Evolutionary conservation across 1,139 yeast genomes (phyloP).

Genomic region (Taiozyma sp.): DNA sequence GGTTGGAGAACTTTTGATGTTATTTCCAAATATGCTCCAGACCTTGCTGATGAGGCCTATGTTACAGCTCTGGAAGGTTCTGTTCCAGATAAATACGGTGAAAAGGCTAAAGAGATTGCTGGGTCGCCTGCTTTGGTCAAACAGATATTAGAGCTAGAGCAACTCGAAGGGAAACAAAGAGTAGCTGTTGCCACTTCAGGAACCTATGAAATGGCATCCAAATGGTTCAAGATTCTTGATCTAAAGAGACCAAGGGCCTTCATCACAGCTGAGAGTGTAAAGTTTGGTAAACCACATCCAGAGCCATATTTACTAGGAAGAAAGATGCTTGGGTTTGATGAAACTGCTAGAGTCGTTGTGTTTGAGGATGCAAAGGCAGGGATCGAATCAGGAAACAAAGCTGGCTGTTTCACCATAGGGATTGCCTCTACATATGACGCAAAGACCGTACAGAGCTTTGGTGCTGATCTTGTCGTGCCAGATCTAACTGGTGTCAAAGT

Average conservation of each 20-base stretch:
- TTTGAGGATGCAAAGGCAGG: conserved; percentile 91
- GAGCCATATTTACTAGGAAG: conserved; percentile 74
- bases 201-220: conserved; percentile 69
- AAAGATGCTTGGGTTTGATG: conserved; percentile 53
- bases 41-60: conserved; percentile 58
- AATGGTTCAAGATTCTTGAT: conserved; percentile 69
- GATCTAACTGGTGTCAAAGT: conserved; percentile 49
- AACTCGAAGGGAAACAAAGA: conserved; percentile 34
- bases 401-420: conserved; percentile 79
- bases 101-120: conserved; percentile 67
- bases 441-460: conserved; percentile 61
- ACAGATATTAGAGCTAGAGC: conserved; percentile 33
- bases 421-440: conserved; percentile 75
- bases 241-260: conserved; percentile 63
- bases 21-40: conserved; percentile 68
- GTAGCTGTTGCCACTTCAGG: conserved; percentile 80
- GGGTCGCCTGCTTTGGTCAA: conserved; percentile 66
- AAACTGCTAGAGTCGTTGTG: conserved; percentile 50
- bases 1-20: conserved; percentile 83
- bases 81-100: conserved; percentile 70
- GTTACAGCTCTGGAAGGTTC: conserved; percentile 68
- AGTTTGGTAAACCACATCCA: conserved; percentile 60
- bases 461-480: conserved; percentile 76
- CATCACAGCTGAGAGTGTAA: conserved; percentile 60
- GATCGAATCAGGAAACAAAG: conserved; percentile 74